These are phyloP conservation scores for Pichia pseudocactophila DNA, from an alignment of 805 yeast species.

Conservation along the genomic window DNA sequence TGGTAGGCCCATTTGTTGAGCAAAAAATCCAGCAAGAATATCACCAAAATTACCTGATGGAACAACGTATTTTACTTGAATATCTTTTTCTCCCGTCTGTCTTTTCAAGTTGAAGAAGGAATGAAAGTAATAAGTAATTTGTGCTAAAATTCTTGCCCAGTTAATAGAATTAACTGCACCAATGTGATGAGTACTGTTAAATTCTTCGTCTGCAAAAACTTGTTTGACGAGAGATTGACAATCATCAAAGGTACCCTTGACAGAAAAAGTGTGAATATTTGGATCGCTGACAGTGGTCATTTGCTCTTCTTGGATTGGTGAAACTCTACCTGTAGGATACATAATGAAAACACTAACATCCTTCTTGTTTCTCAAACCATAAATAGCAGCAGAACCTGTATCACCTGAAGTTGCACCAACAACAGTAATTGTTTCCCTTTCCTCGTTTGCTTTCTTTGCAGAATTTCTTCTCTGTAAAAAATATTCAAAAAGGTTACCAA, in stretches of 20 bases:
- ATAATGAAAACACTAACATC: constrained; percentile 96
- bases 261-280: constrained; percentile 91
- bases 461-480: constrained; percentile 72
- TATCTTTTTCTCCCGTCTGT: constrained; percentile 21
- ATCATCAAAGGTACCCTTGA: constrained; percentile 94
- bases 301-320: constrained; percentile 96
- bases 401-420: constrained; percentile 99
- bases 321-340: constrained; percentile 95
- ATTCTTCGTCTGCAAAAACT: constrained; percentile 81
- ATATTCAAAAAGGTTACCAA: constrained; percentile 93
- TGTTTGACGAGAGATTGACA: constrained; percentile 95
- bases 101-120: constrained; percentile 70
- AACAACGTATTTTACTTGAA: constrained; percentile 73
- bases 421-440: constrained; percentile 79
- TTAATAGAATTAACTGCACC: constrained; percentile 98
- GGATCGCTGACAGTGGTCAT: constrained; percentile 94
- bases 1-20: constrained; percentile 93
- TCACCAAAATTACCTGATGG: constrained; percentile 99
- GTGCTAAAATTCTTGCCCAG: constrained; percentile 98
- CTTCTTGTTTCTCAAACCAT: constrained; percentile 93
- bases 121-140: constrained; percentile 92
- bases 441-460: constrained; percentile 34
- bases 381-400: constrained; percentile 98
- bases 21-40: constrained; percentile 92
- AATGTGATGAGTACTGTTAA: constrained; percentile 82